phyloP scores from a whole-genome alignment of 2,329 filamentous ascomycete genomes.

The Aspergillus awamori region DNA sequence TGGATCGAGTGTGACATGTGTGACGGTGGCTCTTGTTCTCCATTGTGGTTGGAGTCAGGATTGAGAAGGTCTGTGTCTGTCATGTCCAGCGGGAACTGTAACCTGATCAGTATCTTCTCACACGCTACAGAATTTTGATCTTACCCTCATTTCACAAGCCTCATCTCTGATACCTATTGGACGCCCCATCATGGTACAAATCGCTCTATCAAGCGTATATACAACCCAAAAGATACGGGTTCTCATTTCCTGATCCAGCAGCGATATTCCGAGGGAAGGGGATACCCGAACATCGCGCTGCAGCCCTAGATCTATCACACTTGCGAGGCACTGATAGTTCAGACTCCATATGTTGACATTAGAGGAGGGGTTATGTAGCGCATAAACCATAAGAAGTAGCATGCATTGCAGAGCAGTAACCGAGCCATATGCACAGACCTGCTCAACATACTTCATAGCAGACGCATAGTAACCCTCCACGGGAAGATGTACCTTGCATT shows the following conservation, averaged over 20 bases:
- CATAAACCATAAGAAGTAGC: conserved; percentile 49
- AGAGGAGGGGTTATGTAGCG: conserved; percentile 54
- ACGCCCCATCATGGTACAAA: conserved; percentile 60
- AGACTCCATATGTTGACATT: conserved; percentile 58
- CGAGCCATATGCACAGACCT: conserved; percentile 53
- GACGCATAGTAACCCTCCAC: conserved; percentile 55
- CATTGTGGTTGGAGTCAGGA: conserved; percentile 9
- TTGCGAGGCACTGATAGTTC: conserved; percentile 59
- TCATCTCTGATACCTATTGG: conserved; percentile 60
- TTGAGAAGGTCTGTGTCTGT: conserved; percentile 10
- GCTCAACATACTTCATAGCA: conserved; percentile 52
- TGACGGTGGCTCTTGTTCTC: conserved; percentile 21
- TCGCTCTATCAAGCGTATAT: conserved; percentile 54
- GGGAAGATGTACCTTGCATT: conserved; percentile 49
- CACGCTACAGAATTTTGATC: conserved; percentile 1
- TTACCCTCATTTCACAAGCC: conserved; percentile 56
- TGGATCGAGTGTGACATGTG: conserved; percentile 52
- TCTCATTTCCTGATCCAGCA: conserved; percentile 58
- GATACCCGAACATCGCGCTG: conserved; percentile 53
- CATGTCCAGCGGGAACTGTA: conserved; percentile 24
- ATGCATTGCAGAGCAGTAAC: conserved; percentile 55
- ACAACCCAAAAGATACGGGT: conserved; percentile 60
- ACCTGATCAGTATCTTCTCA: background rate
- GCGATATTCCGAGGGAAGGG: conserved; percentile 42
- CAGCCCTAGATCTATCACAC: conserved; percentile 55